These are phyloP conservation scores for Nakazawaea anatomiae DNA, from an alignment of 805 yeast genomes.

Conservation along the genomic window DNA sequence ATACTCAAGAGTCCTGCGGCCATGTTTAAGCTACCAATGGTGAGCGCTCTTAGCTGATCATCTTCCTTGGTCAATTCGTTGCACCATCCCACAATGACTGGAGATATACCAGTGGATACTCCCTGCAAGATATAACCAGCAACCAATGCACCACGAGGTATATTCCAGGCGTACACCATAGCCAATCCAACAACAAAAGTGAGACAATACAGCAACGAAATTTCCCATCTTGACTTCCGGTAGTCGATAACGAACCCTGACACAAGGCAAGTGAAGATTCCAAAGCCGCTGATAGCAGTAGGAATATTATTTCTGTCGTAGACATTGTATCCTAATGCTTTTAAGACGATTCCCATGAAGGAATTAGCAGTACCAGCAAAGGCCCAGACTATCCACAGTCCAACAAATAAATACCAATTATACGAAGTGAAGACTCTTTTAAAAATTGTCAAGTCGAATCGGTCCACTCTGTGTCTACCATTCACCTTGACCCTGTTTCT, in stretches of 20 bases:
- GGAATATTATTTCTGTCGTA: constrained; percentile 35
- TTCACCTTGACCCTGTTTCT: constrained; percentile 29
- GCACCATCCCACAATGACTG: constrained; percentile 53
- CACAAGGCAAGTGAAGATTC: constrained; percentile 42
- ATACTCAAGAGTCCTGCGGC: constrained; percentile 1
- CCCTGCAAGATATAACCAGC: constrained; percentile 55
- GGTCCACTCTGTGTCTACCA: constrained; percentile 15
- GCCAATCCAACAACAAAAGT: constrained; percentile 51
- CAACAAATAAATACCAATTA: constrained; percentile 50
- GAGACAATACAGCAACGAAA: constrained; percentile 45
- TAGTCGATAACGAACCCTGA: constrained; percentile 48
- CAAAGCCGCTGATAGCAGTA: constrained; percentile 45
- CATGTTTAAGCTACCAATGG: constrained; percentile 50
- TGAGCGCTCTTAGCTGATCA: constrained; percentile 48
- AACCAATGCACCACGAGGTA: constrained; percentile 55
- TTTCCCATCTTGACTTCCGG: constrained; percentile 47
- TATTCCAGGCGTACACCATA: constrained; percentile 54
- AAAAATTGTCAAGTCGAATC: constrained; percentile 45
- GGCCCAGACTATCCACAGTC: constrained; percentile 40
- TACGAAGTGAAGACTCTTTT: constrained; percentile 44
- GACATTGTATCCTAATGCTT: constrained; percentile 55
- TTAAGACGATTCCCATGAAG: constrained; percentile 47
- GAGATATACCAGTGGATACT: constrained; percentile 59
- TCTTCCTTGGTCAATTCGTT: constrained; percentile 54
- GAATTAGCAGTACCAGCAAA: constrained; percentile 60